These are phyloP conservation scores for Botrytis deweyae DNA, from an alignment of 2,329 filamentous ascomycete genomes.

Conservation along the genomic window DNA sequence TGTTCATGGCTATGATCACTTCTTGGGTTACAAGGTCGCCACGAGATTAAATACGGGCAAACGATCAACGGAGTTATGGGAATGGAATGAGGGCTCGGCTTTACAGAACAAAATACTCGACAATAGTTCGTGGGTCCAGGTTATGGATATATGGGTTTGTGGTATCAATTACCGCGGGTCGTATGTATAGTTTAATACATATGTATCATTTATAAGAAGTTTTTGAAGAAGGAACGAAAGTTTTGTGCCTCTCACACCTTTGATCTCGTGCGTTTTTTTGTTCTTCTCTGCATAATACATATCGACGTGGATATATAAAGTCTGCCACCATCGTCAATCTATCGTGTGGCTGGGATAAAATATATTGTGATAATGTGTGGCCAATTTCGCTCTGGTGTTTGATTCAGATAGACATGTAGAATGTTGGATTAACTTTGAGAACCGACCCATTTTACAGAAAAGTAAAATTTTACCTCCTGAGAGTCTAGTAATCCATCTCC, in stretches of 20 bases:
- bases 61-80: background rate
- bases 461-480: background rate
- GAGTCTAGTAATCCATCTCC: background rate
- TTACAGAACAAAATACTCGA: background rate
- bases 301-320: background rate
- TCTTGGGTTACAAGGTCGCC: background rate
- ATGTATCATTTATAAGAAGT: background rate
- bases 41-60: background rate
- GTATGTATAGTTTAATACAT: background rate
- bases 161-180: background rate
- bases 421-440: background rate
- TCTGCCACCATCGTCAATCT: background rate
- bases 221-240: background rate
- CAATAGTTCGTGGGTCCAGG: background rate
- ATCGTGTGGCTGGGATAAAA: too few species aligned
- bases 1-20: background rate
- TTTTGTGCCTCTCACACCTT: background rate
- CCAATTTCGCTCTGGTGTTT: rapidly evolving
- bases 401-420: background rate
- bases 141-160: background rate
- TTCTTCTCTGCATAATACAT: background rate
- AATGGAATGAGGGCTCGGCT: background rate
- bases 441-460: background rate
- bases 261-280: background rate
- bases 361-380: background rate